Evolutionary conservation across 805 yeast genomes (phyloP).

Genomic region (Monosporozyma servazzii): DNA sequence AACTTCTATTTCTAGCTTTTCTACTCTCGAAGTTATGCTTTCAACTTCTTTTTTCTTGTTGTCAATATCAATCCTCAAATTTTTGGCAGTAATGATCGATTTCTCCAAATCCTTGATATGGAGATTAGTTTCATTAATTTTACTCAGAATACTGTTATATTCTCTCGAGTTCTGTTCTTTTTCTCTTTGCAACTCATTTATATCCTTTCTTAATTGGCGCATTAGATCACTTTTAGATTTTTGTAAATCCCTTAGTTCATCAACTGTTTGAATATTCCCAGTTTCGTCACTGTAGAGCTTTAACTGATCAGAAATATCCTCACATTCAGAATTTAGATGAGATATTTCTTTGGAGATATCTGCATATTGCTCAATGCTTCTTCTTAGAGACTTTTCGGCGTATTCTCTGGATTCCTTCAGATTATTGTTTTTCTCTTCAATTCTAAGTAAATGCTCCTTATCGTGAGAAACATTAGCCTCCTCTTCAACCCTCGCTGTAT

Average conservation of each 20-base stretch:
- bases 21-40: constrained; percentile 8
- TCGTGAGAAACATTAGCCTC: constrained; percentile 2
- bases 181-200: constrained; percentile 17
- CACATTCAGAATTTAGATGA: constrained; percentile 14
- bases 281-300: constrained; percentile 13
- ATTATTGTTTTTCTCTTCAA: constrained; percentile 23
- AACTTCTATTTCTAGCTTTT: constrained; percentile 6
- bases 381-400: constrained; percentile 20
- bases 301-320: constrained; percentile 21
- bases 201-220: constrained; percentile 18
- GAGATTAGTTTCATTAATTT: constrained; percentile 17
- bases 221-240: constrained; percentile 13
- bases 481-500: constrained; percentile 10
- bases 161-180: constrained; percentile 19
- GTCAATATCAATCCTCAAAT: constrained; percentile 9
- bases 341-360: constrained; percentile 22
- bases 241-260: constrained; percentile 21
- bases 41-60: constrained; percentile 9
- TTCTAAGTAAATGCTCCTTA: background rate
- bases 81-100: constrained; percentile 9
- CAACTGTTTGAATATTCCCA: constrained; percentile 20
- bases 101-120: constrained; percentile 20
- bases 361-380: constrained; percentile 21
- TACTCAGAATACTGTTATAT: constrained; percentile 12
- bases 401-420: constrained; percentile 12